These are phyloP conservation scores for Malus orientalis DNA, from an alignment of 306 rosid genomes.

Conservation along the genomic window DNA sequence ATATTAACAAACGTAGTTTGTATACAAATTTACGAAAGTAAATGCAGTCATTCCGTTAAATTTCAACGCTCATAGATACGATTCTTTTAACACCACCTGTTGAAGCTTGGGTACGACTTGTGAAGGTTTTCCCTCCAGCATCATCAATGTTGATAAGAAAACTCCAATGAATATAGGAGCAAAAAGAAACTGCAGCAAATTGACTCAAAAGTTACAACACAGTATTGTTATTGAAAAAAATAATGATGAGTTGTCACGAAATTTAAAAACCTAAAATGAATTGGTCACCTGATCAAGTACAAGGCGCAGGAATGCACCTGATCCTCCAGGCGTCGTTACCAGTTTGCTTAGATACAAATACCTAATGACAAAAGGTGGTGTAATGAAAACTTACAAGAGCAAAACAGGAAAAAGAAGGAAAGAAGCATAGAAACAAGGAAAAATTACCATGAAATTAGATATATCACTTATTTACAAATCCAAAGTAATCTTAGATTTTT, in stretches of 20 bases:
- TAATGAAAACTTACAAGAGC: background rate
- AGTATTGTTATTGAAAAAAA: background rate
- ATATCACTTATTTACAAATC: background rate
- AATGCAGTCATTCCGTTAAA: background rate
- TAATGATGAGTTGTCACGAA: conserved; percentile 6
- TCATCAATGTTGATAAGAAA: conserved; percentile 70
- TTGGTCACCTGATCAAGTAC: conserved; percentile 73
- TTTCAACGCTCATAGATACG: conserved; percentile 10
- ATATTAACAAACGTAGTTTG: conserved; percentile 14
- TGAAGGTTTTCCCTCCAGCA: conserved; percentile 72
- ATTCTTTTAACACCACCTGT: conserved; percentile 49
- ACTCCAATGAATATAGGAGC: conserved; percentile 72
- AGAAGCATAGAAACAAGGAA: background rate
- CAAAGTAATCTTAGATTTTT: background rate
- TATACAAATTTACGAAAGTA: conserved; percentile 4
- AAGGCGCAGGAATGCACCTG: conserved; percentile 84
- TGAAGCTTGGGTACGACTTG: conserved; percentile 75
- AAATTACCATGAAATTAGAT: background rate
- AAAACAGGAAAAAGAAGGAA: background rate
- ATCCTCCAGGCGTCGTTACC: conserved; percentile 69
- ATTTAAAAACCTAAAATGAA: background rate
- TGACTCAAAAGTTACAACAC: conserved; percentile 10
- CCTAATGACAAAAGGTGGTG: conserved; percentile 30
- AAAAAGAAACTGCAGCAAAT: conserved; percentile 66
- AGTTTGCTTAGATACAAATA: conserved; percentile 79